Conservation (phyloP, 345 rosid species). For the Hirschfeldia incana region DNA sequence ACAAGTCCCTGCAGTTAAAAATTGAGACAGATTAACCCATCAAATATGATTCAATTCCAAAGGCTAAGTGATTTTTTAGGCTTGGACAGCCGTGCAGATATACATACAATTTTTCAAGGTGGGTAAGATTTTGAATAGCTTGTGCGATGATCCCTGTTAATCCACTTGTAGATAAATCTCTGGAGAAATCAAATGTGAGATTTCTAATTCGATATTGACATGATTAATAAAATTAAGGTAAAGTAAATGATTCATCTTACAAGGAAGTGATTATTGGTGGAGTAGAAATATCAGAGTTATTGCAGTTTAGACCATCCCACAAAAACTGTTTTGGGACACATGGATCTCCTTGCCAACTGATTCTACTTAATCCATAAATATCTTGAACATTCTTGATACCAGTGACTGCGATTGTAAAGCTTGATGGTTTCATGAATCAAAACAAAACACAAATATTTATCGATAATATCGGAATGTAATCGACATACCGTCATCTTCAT, state of each 20-base stretch:
- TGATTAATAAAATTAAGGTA: not conserved
- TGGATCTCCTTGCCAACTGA: not conserved
- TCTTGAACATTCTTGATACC: slow-evolving; percentile 3
- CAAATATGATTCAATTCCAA: not conserved
- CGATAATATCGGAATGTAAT: not conserved
- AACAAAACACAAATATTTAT: not conserved
- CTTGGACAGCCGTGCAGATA: not conserved
- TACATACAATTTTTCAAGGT: not conserved
- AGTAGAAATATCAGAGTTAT: not conserved
- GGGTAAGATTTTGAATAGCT: not conserved
- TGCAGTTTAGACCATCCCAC: not conserved
- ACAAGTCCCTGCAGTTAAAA: not conserved
- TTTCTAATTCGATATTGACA: not conserved
- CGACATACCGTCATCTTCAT: not conserved
- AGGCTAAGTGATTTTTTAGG: not conserved
- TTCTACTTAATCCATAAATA: not conserved
- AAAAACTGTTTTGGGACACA: not conserved
- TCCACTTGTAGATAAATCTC: not conserved
- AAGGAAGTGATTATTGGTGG: not conserved
- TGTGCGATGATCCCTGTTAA: not conserved
- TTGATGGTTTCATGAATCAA: not conserved
- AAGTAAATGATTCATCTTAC: not conserved
- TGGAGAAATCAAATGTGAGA: not conserved
- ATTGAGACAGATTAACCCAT: not conserved
- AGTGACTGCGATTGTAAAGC: not conserved